Base-by-base conservation (phyloP, 805 yeast species). In the Candida coleopterorum region DNA sequence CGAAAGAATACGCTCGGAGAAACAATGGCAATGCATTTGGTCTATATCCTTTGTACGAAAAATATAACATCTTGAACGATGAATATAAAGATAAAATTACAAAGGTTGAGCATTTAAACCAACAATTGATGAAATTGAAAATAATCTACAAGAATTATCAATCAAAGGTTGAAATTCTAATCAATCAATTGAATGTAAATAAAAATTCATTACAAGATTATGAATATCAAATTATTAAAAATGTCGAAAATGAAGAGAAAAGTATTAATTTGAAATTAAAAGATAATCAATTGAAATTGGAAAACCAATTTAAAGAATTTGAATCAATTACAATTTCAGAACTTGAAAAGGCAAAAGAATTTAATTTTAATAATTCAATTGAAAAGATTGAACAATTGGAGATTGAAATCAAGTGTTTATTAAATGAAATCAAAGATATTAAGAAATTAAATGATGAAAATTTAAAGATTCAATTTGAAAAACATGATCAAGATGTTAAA, bases 241-340 rank as follows among this genome's bases (percentile, higher is more conserved):
- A 55, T 23, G 68, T 58, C 1, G 45, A 43, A 14, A 53, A 50
- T 33, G 45, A 49, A 37, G 70, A 65, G 32, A 53, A 53, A 21
- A 38, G 54, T 30, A 43, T 58, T 17, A 46, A 56, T 22, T 42
- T 55, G 5, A 50, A 58, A 28, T 39, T 68, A 3, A 49, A 56
- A 34, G 67, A 66, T 25, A 48, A 50, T 28, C 46, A 53, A 18
- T 53, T 56, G 15, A 45, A 47, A 23, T 47, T 54, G 12, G 48
- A 44, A 25, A 52, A 48, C 34, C 59, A 58, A 27, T 62, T 41
- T 40, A 52, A 58, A 22, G 62, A 59, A 25, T 40, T 61, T 25
- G 50, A 54, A 22, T 60, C 56, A 41, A 64, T 67, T 33, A 42
- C 66, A 25, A 51, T 56, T n/a, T 43, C 56, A 17, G 66, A 63